Percentiles rank a stretch among this genome's conserved stretches.
Conservation (phyloP, 2,329 filamentous ascomycete species). For the Diaporthe vaccinii region DNA sequence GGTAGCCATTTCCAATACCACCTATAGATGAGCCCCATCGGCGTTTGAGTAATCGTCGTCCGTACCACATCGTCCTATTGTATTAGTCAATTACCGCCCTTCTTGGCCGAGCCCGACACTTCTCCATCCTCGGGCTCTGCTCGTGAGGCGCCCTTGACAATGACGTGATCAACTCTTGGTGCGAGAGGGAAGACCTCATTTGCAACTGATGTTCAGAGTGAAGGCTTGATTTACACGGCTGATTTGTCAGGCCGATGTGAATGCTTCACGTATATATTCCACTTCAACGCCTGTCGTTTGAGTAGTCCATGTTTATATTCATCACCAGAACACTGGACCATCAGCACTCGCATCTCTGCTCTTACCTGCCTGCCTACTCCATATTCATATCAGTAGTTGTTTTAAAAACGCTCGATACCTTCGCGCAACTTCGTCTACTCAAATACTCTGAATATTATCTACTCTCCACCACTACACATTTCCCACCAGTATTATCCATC, state of each 20-base stretch:
- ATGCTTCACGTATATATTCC: slow-evolving; percentile 20
- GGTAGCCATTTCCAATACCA: slow-evolving; percentile 14
- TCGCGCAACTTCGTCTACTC: neutral
- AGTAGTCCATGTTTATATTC: neutral
- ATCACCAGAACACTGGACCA: neutral
- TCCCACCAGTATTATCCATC: neutral
- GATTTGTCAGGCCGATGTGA: slow-evolving; percentile 14
- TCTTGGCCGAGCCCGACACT: neutral
- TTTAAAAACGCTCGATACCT: neutral
- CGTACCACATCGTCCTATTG: neutral
- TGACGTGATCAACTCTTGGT: slow-evolving; percentile 20
- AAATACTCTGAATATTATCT: neutral
- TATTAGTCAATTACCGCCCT: slow-evolving; percentile 17
- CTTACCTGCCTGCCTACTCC: neutral
- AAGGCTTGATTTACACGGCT: neutral
- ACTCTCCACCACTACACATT: neutral
- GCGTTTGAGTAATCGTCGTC: neutral
- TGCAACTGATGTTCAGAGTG: neutral
- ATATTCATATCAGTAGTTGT: neutral
- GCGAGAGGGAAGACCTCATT: neutral
- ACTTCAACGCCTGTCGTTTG: neutral
- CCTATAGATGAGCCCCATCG: neutral
- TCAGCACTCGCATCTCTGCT: neutral
- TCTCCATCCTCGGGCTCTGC: slow-evolving; percentile 10
- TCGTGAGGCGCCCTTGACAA: slow-evolving; percentile 11